Conservation (phyloP, 192 early-diverging fungal genomes). For the Anaeromyces robustus region DNA sequence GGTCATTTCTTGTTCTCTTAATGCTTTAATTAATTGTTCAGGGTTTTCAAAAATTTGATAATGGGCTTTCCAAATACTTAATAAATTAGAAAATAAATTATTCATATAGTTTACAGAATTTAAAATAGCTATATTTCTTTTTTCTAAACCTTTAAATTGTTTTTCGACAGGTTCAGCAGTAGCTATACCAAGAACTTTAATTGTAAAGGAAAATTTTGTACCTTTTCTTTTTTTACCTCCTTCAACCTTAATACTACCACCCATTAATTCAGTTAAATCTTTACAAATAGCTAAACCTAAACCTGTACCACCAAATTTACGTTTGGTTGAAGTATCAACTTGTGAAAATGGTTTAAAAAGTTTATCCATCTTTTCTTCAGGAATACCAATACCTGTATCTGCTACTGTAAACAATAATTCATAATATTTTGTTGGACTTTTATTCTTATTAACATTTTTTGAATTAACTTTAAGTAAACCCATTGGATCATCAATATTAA, state of each 20-base stretch:
- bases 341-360: constrained; percentile 74
- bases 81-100: neutral
- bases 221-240: constrained; percentile 13
- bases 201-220: neutral
- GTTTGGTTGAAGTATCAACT: constrained; percentile 64
- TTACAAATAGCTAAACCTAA: constrained; percentile 71
- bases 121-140: neutral
- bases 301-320: constrained; percentile 76
- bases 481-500: neutral
- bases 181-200: neutral
- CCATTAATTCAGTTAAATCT: constrained; percentile 57
- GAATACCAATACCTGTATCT: constrained; percentile 76
- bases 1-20: neutral
- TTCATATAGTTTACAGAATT: neutral
- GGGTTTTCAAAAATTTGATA: neutral
- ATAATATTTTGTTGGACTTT: too few species aligned
- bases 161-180: neutral
- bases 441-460: neutral
- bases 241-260: constrained; percentile 64
- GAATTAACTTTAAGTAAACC: neutral
- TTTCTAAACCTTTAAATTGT: neutral
- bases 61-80: neutral
- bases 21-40: neutral
- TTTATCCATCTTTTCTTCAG: constrained; percentile 52
- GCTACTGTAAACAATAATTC: constrained; percentile 23